Evolutionary conservation across 495 filamentous ascomycete species (phyloP), one percentile per base, ranked within the genome.

Genomic region (Neurospora pannonica): DNA sequence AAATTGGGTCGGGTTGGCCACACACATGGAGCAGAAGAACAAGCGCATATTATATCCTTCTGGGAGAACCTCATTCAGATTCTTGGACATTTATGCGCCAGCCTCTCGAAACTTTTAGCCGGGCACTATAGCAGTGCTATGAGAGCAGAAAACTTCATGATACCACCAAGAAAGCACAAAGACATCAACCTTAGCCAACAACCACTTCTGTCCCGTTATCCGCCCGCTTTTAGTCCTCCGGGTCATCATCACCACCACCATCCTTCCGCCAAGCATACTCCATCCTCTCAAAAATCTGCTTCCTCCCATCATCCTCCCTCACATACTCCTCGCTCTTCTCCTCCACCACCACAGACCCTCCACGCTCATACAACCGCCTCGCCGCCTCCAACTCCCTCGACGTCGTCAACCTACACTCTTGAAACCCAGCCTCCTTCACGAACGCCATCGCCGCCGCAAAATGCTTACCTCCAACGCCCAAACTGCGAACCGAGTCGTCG

Each of bases 391-490:
- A 54, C 1, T 21, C 39, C 21, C 71, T 70, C 71, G 77, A 43
- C 8, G 80, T 84, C 37, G 54, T 48, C 67, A 84, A 54, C 31
- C 72, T 38, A 28, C 75, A 80, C 73, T 82, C 75, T 0, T 37
- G 38, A n/a, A 81, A 81, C 5, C 75, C 79, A 4, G n/a, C 34
- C 15, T 73, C 38, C 37, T 70, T 74, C 34, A 80, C 78, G 70
- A 83, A 84, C 17, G 71, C 74, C 78, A 84, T 80, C 0, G 79
- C 80, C 7, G 73, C 76, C 0, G n/a, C 28, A 4, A 84, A 37
- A 1, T 83, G 72, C 74, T 74, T 75, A 28, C 75, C 73, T n/a
- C 81, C 82, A 1, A 79, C 48, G 1, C 80, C 81, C 31, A 74
- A 3, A 7, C 80, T 79, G 10, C 77, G 74, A 2, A 72, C 48